These are phyloP conservation scores for Syncephalastrum monosporum DNA, from an alignment of 371 early-diverging fungal species.

Conservation along the genomic window DNA sequence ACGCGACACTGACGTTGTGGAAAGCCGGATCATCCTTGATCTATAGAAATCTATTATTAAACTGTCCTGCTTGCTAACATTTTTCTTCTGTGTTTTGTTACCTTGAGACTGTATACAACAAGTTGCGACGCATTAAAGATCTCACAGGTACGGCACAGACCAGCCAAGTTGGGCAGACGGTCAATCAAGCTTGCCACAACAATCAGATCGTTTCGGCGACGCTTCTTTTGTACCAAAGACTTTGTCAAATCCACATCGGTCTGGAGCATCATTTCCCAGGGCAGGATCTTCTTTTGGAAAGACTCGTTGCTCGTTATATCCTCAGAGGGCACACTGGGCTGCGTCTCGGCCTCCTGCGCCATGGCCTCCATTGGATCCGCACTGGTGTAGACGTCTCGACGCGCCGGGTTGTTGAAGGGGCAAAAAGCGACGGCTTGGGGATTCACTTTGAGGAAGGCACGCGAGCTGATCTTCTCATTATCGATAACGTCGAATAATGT, in stretches of 20 bases:
- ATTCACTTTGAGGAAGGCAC: conserved; percentile 37
- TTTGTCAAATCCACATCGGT: conserved; percentile 49
- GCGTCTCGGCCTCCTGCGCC: conserved; percentile 1
- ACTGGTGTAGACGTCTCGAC: conserved; percentile 23
- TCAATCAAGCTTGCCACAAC: conserved; percentile 61
- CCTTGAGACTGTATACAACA: conserved; percentile 43
- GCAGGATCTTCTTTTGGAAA: conserved; percentile 63
- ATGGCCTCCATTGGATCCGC: conserved; percentile 36
- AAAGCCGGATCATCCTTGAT: conserved; percentile 56
- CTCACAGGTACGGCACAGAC: conserved; percentile 64
- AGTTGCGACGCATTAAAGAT: conserved; percentile 63
- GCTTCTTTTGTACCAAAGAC: conserved; percentile 30
- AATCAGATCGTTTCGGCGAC: conserved; percentile 55
- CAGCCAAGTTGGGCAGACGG: conserved; percentile 65
- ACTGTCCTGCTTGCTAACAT: background rate
- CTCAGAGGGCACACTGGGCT: background rate
- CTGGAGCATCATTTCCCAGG: conserved; percentile 64
- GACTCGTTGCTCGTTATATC: conserved; percentile 13
- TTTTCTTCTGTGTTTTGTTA: conserved; percentile 5
- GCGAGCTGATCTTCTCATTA: conserved; percentile 59
- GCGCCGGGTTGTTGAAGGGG: conserved; percentile 32
- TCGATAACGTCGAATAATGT: conserved; percentile 46
- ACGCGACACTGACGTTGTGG: conserved; percentile 53
- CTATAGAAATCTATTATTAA: conserved; percentile 11
- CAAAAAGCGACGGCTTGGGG: conserved; percentile 20